Evolutionary conservation across 331 rosid species (phyloP), one percentile per base, ranked within the genome.

Genomic region (Rosa hybrid): DNA sequence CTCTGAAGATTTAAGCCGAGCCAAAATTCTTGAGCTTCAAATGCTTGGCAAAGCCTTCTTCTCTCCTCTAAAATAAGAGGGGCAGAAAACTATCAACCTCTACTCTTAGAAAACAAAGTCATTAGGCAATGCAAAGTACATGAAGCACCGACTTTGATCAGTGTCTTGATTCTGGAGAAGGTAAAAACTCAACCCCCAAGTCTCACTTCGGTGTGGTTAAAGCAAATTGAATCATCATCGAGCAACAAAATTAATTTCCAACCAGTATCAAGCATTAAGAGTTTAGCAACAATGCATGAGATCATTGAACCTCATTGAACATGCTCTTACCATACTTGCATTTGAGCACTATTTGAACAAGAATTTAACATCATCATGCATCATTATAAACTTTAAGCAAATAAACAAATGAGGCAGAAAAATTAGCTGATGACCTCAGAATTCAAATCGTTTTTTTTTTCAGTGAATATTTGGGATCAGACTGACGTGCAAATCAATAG

Each of bases 171-270:
- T 18, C 50, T n/a, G 70, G 76, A 86, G 30, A 54, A 12, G 51
- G 65, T 20, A 20, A 73, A 78, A 6, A 76, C 49, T 80, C 67
- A 70, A 51, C 54, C 74, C 72, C 65, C 10, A 7, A 76, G 70
- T 6, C 60, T 83, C 89, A 27, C 3, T 85, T 89, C 91, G 27
- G 92, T 89, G 92, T 89, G 96, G 96, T 91, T 91, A 88, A 91
- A 89, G 96, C 94, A 85, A 78, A 69, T 81, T 4, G 30, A 89
- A 91, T 86, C 94, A 91, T 91, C 96, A 89, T 88, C 56, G 84
- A 91, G 96, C 93, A 81, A 2, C 12, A 4, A 6, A 71, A n/a
- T 10, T 51, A 17, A 51, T 14, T 5, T 14, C 57, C n/a, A 51
- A 51, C 17, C 17, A 34, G 38, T 34, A 34, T 34, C 38, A 34